Base-by-base conservation (phyloP, 768 basidiomycete genomes). In the Tremella mesenterica region DNA sequence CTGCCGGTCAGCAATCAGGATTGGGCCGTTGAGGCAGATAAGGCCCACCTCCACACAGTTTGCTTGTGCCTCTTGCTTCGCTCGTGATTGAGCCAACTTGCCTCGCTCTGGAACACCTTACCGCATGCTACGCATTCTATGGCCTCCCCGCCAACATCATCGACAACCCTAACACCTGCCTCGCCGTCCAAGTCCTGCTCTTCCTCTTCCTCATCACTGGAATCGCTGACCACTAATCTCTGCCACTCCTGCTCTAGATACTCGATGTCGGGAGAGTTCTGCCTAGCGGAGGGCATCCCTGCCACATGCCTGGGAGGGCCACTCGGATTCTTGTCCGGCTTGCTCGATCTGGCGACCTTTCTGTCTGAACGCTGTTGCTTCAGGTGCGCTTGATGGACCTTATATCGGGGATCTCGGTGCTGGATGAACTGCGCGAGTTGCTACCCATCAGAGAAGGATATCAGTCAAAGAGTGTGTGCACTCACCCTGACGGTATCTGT, bases 1-100 rank as follows among this genome's bases (percentile, higher is more conserved):
- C 76, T 77, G 53, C 4, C 14, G 5, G n/a, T 4, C 16, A 38
- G 5, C 34, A 33, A 3, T 36, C 6, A 28, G 10, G 34, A 30
- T 9, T 16, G 28, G 6, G 9, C 21, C 12, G 39, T n/a, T n/a
- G n/a, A n/a, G n/a, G n/a, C n/a, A n/a, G n/a, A 29, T 4, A 13
- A 13, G 2, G 67, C 76, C 46, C 51, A 77, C 76, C 76, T 77
- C 65, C 88, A 87, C 12, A 97, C 82, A 57, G 90, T 87, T 72
- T 85, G 88, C 69, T 86, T 69, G 65, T 99, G 95, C 73, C 90
- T 95, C 74, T 86, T 86, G 72, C 91, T 95, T 59, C 91, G 78
- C 72, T 97, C 95, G 59, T 97, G 95, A 70, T 90, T 96, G 61
- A 84, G 79, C 92, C 92, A 99, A 4, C 90, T 88, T 0, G 88